Evolutionary conservation across 768 basidiomycete species (phyloP), one percentile per base, ranked within the genome.

Genomic region (Boletus coccyginus): DNA sequence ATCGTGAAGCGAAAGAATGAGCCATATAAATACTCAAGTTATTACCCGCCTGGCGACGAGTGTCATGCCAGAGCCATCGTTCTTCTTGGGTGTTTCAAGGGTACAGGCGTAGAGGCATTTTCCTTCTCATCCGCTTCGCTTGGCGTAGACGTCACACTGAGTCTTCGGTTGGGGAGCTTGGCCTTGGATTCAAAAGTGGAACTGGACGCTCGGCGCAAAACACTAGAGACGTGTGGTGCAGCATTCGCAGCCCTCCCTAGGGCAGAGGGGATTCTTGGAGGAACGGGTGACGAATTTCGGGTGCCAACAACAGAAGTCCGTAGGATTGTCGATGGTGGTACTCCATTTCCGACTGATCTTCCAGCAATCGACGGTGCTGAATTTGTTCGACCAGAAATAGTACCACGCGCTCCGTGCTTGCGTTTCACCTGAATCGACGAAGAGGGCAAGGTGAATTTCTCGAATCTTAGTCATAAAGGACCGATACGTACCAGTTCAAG

Each of bases 401-500:
- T 83, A 9, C 81, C 81, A 48, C 80, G 79, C 16, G 83, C 77
- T 21, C 81, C 81, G 19, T 81, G 68, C 46, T 79, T 81, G 44
- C 89, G 79, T 69, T 92, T 92, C 38, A 87, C 72, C 87, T 88
- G 62, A 35, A 50, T 41, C 11, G 27, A 55, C 19, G 29, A 39
- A 24, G n/a, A 38, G 27, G 64, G 24, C 40, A 45, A 39, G 31
- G 17, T 57, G 2, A 67, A 13, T 16, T 7, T 56, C 13, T 36
- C 24, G 31, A 36, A 14, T 16, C 14, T 12, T 10, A 24, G 17
- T n/a, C 13, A n/a, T 10, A 11, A 32, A 7, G 39, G 14, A 40
- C 63, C 53, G 19, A 31, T 42, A 78, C 83, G 51, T 56, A 97
- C 94, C 70, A 95, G 67, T 68, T 96, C 93, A 39, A 97, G 75